Evolutionary conservation across 2,329 filamentous ascomycete genomes (phyloP).

Genomic region (Emmonsia crescens): DNA sequence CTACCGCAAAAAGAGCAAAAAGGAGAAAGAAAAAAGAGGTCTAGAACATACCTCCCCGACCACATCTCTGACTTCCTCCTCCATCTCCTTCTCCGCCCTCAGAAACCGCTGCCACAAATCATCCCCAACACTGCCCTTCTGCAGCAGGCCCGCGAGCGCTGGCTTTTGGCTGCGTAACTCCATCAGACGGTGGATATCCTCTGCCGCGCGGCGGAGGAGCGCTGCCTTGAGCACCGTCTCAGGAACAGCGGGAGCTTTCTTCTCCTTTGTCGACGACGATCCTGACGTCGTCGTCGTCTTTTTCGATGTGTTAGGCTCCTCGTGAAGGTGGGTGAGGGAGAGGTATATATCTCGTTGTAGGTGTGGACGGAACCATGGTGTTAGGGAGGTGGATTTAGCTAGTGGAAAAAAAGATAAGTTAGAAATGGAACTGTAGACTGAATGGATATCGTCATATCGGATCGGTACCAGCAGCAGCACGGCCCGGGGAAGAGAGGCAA

Average conservation of each 20-base stretch:
- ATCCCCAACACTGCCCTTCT: constrained; percentile 87
- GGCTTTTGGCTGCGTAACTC: constrained; percentile 81
- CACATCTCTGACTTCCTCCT: constrained; percentile 88
- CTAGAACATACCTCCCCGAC: constrained; percentile 63
- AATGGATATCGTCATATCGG: background rate
- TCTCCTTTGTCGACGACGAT: constrained; percentile 40
- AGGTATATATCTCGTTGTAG: constrained; percentile 91
- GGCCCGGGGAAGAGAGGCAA: background rate
- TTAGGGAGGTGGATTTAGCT: constrained; percentile 74
- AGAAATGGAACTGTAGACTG: background rate
- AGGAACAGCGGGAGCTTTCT: constrained; percentile 61
- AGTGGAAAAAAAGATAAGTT: constrained; percentile 6
- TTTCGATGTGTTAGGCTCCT: constrained; percentile 42
- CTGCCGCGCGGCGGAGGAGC: constrained; percentile 74
- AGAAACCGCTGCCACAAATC: constrained; percentile 89
- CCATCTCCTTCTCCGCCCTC: constrained; percentile 93
- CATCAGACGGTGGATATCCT: constrained; percentile 87
- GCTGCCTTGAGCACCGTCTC: constrained; percentile 81
- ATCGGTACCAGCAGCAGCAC: background rate
- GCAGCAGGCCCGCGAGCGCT: constrained; percentile 69
- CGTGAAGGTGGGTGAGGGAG: constrained; percentile 61
- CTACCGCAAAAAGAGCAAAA: constrained; percentile 1
- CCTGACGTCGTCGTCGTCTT: constrained; percentile 10
- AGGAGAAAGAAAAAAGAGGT: background rate
- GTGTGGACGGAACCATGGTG: constrained; percentile 88